Evolutionary conservation across 106 monocot species (phyloP).

Genomic region (Dioscorea zingiberensis): DNA sequence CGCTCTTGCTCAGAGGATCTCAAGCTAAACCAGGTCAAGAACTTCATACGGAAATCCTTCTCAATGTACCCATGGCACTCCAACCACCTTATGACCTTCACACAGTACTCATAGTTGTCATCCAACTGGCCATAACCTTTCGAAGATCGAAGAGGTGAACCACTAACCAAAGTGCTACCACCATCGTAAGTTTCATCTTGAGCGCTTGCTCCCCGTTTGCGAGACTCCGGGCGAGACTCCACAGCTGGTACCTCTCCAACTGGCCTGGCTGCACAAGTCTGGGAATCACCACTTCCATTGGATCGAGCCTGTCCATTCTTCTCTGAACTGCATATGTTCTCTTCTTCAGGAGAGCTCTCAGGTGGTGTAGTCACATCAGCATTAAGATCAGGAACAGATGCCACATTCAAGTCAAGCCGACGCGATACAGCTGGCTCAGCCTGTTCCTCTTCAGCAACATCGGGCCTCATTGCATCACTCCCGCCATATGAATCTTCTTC

Average conservation of each 20-base stretch:
- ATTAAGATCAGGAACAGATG: constrained; percentile 86
- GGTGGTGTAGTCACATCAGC: constrained; percentile 35
- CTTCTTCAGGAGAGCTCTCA: constrained; percentile 41
- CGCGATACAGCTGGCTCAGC: constrained; percentile 24
- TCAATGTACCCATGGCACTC: constrained; percentile 79
- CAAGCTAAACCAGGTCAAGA: constrained; percentile 93
- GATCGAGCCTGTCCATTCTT: constrained; percentile 35
- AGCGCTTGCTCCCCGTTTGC: constrained; percentile 15
- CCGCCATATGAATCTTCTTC: constrained; percentile 55
- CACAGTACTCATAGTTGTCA: constrained; percentile 82
- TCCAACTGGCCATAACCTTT: constrained; percentile 54
- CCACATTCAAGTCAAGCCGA: constrained; percentile 60
- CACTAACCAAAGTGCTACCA: constrained; percentile 54
- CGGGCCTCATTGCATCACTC: constrained; percentile 17
- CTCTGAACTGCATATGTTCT: constrained; percentile 40
- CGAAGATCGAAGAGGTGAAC: constrained; percentile 32
- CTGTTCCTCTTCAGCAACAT: constrained; percentile 31
- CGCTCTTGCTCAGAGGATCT: constrained; percentile 84
- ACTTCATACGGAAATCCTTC: constrained; percentile 87
- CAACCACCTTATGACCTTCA: constrained; percentile 81
- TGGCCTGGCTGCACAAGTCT: constrained; percentile 32
- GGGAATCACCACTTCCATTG: constrained; percentile 61
- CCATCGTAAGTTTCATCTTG: constrained; percentile 49
- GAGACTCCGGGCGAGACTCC: constrained; percentile 44
- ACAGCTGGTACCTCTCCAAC: constrained; percentile 47